Evolutionary conservation across 345 rosid genomes (phyloP).

Genomic region (Salix udensis): DNA sequence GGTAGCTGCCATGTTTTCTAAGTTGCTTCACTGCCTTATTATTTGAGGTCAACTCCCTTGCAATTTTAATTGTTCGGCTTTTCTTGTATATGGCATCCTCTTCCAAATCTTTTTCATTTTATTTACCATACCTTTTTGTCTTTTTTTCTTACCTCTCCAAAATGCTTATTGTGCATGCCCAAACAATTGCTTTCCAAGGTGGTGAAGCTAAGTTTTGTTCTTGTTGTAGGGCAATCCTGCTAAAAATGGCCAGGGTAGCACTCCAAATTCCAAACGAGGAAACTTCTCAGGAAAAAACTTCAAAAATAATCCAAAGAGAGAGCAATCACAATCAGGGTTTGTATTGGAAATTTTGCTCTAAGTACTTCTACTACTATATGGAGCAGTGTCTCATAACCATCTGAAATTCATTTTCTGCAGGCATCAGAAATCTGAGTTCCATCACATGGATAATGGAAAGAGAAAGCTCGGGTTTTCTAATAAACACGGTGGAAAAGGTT

Average conservation of each 20-base stretch:
- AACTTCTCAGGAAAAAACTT: conserved; percentile 36
- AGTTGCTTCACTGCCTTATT: not conserved
- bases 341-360: conserved; percentile 18
- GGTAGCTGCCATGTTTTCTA: not conserved
- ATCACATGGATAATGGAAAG: conserved; percentile 39
- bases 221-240: conserved; percentile 37
- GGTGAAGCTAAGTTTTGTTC: not conserved
- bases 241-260: conserved; percentile 20
- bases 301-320: conserved; percentile 28
- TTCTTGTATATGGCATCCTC: not conserved
- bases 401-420: conserved; percentile 35
- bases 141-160: not conserved
- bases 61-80: not conserved
- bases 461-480: conserved; percentile 43
- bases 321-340: conserved; percentile 42
- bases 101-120: not conserved
- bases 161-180: not conserved
- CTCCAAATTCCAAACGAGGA: conserved; percentile 31
- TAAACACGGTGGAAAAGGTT: conserved; percentile 49
- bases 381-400: conserved; percentile 12
- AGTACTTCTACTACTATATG: not conserved
- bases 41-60: not conserved
- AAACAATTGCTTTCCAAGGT: not conserved
- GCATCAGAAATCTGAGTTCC: conserved; percentile 48
- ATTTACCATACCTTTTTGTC: not conserved